Base-by-base conservation (phyloP, 257 asterid genomes). In the Galeopsis tetrahit region DNA sequence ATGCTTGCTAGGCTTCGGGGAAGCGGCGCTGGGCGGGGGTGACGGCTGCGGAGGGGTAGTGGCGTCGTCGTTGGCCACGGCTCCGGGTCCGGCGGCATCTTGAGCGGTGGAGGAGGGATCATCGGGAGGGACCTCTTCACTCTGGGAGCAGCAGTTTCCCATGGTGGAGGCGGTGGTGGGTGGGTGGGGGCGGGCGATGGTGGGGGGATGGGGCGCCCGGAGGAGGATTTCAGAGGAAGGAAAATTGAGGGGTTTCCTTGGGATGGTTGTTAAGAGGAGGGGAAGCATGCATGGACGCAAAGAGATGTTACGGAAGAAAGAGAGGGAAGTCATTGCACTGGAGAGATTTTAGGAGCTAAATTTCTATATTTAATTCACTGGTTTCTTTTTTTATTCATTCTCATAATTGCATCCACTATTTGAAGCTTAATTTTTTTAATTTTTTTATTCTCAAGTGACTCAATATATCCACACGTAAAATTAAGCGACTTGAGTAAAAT, bases 71-170 rank as follows among this genome's bases (percentile, higher is more conserved):
- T 40, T 1, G 56, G 36, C 17, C 56, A 6, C 8, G n/a, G 10
- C 48, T 51, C 5, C 2, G 81, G 44, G 11, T 10, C 83, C 8
- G n/a, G 75, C 67, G 7, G 56, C 38, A 17, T 38, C 33, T 31
- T 68, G 0, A 6, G 46, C 63, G 3, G 34, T 6, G 10, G 49
- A 2, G 63, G 57, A 72, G 46, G 51, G 17, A 44, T 46, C 59
- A 36, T 66, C 6, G 21, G 76, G 66, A 2, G 84, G 73, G 62
- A 72, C 73, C 3, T 90, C 88, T 28, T 76, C 77, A 77, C 83
- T 70, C 75, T 77, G 74, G 80, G 95, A 85, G 78, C 90, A 90
- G 75, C 92, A 90, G 76, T 70, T 83, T 68, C 96, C 96, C 92
- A 88, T 60, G 74, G 58, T 58, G n/a, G 34, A 9, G 31, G 52